These are phyloP conservation scores for Puccinia hordei DNA, from an alignment of 1,284 basidiomycete species.

Conservation along the genomic window DNA sequence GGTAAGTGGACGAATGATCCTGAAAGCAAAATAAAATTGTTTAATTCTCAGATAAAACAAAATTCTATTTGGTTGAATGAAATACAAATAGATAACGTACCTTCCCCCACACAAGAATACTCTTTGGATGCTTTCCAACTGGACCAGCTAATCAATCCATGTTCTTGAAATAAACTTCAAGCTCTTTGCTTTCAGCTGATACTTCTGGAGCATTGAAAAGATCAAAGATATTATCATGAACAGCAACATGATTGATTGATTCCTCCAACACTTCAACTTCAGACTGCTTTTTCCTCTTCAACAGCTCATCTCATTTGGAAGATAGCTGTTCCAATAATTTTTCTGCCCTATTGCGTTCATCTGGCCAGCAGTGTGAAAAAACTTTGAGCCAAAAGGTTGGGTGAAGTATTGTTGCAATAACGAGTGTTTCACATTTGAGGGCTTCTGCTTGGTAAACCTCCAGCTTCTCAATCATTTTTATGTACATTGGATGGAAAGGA, in stretches of 20 bases:
- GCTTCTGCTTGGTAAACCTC: conserved; percentile 5
- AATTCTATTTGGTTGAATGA: background rate
- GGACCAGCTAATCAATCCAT: conserved; percentile 5
- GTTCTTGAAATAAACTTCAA: conserved; percentile 2
- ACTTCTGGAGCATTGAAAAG: background rate
- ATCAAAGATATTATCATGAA: conserved; percentile 5
- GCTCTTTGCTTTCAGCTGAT: background rate
- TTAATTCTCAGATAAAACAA: background rate
- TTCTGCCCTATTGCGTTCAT: background rate
- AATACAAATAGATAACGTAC: background rate
- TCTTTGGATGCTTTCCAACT: background rate
- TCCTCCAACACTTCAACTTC: background rate
- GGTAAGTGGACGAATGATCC: conserved; percentile 3
- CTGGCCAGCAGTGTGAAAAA: conserved; percentile 23
- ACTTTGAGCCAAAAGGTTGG: conserved; percentile 2
- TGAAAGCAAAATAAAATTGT: background rate
- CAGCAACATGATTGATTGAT: background rate
- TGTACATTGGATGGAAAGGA: background rate
- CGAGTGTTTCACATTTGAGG: background rate
- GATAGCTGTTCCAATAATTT: background rate
- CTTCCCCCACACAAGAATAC: conserved; percentile 1
- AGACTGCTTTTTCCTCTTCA: background rate
- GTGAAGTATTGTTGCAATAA: conserved; percentile 14
- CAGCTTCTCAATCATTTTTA: conserved; percentile 8
- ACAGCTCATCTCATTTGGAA: background rate